Evolutionary conservation across 305 asterid genomes (phyloP), one percentile per base, ranked within the genome.

Genomic region (Fraxinus ornus): DNA sequence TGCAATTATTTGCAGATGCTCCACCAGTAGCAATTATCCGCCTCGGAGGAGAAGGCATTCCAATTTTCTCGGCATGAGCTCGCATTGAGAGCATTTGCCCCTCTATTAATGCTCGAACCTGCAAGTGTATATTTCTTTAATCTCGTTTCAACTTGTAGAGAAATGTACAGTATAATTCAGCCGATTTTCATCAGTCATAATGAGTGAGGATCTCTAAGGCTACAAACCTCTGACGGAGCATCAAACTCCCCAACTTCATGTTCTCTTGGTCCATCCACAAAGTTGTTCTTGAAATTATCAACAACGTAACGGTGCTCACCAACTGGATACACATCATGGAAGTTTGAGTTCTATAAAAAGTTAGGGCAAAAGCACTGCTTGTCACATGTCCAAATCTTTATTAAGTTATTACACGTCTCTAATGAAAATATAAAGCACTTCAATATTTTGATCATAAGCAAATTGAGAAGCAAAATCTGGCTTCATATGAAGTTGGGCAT

Each of bases 41-140:
- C 78, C 88, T 93, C 26, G 97, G 95, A 41, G 96, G 94, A 83
- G 89, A 85, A 83, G 94, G 94, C 97, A 93, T 88, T 55, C 96
- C 95, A 9, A 92, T 82, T 86, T 86, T 91, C 87, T 90, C 96
- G 13, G 93, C 89, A 83, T 93, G 97, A 80, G 93, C 94, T 57
- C 96, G 88, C 94, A 92, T 93, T 8, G 97, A 93, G 13, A 93
- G 93, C n/a, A 93, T 86, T 87, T 93, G 96, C 41, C 97, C 97
- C 87, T 93, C 97, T 21, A 93, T 78, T 72, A 93, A 33, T 6
- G 94, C 96, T 84, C 97, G 87, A n/a, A 92, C 91, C 97, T 93
- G 91, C 19, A 85, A 75, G 80, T 70, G 49, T 39, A 49, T 32
- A 24, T 52, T 17, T 36, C 21, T 57, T 39, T 36, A 2, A 24